Evolutionary conservation across 768 basidiomycete species (phyloP).

Genomic region (Cystobasidium onofrii): DNA sequence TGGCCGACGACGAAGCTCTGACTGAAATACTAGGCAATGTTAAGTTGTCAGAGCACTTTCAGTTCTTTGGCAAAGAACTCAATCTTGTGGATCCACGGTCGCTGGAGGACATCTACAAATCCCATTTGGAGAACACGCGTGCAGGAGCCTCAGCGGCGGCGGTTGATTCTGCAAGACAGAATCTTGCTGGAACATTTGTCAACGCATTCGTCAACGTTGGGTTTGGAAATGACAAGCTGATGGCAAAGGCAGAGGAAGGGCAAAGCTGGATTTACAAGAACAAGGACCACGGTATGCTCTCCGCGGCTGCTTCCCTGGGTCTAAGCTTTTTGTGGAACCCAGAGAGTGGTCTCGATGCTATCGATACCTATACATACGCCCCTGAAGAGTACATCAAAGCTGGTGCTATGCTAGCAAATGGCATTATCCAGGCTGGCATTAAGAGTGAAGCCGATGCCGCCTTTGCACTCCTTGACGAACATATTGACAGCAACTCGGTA

Average conservation of each 20-base stretch:
- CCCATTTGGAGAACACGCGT: slow-evolving; percentile 75
- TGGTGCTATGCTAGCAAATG: slow-evolving; percentile 88
- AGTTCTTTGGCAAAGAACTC: slow-evolving; percentile 84
- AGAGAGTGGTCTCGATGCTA: slow-evolving; percentile 81
- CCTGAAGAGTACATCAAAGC: slow-evolving; percentile 96
- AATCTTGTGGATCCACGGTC: slow-evolving; percentile 81
- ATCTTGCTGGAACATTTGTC: slow-evolving; percentile 92
- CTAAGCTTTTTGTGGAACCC: slow-evolving; percentile 92
- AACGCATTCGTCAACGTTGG: slow-evolving; percentile 99
- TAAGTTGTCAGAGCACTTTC: slow-evolving; percentile 73
- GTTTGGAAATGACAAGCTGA: slow-evolving; percentile 95
- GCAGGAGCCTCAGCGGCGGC: slow-evolving; percentile 51
- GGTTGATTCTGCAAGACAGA: slow-evolving; percentile 86
- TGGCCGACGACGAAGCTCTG: slow-evolving; percentile 59
- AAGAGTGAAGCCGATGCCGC: slow-evolving; percentile 89
- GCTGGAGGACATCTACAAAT: slow-evolving; percentile 94
- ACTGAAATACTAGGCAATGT: slow-evolving; percentile 78
- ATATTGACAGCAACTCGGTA: slow-evolving; percentile 76
- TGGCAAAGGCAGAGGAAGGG: slow-evolving; percentile 93
- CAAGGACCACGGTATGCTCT: slow-evolving; percentile 98
- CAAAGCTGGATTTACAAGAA: slow-evolving; percentile 99
- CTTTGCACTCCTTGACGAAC: slow-evolving; percentile 77
- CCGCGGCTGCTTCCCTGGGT: slow-evolving; percentile 87
- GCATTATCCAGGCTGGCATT: slow-evolving; percentile 79
- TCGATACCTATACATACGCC: slow-evolving; percentile 96